Conservation (phyloP, 495 filamentous ascomycete species). For the Neurospora sp. region DNA sequence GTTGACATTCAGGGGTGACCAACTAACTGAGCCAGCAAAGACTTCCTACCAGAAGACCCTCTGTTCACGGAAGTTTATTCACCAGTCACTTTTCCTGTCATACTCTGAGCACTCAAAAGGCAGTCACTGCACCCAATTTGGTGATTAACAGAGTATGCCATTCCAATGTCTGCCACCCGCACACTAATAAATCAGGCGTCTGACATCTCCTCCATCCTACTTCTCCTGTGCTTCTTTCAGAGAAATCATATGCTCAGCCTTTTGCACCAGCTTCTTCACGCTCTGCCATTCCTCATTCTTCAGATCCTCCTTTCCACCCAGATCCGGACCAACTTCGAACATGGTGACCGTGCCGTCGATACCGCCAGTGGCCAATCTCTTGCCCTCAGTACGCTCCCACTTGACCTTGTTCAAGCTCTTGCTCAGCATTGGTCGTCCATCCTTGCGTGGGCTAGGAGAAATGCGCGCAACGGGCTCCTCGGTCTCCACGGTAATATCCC, state of each 20-base stretch:
- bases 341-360: constrained; percentile 82
- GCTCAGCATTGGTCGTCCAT: constrained; percentile 49
- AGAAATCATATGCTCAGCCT: constrained; percentile 38
- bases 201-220: not conserved
- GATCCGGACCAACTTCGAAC: constrained; percentile 82
- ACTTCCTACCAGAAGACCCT: not conserved
- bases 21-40: not conserved
- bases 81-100: not conserved
- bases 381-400: constrained; percentile 86
- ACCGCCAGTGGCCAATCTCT: constrained; percentile 75
- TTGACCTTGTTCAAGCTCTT: constrained; percentile 84
- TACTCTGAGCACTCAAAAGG: not conserved
- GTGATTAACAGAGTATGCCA: not conserved
- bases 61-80: not conserved
- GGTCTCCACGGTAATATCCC: constrained; percentile 85
- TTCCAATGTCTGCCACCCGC: not conserved
- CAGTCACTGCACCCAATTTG: not conserved
- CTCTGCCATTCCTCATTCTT: constrained; percentile 82
- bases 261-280: constrained; percentile 74
- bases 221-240: not conserved
- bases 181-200: not conserved
- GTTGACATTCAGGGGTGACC: not conserved
- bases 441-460: constrained; percentile 51
- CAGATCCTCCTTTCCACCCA: constrained; percentile 68
- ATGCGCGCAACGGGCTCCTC: constrained; percentile 80